Conservation (phyloP, 164 flowering plant species). For the Vitis rotundifolia region DNA sequence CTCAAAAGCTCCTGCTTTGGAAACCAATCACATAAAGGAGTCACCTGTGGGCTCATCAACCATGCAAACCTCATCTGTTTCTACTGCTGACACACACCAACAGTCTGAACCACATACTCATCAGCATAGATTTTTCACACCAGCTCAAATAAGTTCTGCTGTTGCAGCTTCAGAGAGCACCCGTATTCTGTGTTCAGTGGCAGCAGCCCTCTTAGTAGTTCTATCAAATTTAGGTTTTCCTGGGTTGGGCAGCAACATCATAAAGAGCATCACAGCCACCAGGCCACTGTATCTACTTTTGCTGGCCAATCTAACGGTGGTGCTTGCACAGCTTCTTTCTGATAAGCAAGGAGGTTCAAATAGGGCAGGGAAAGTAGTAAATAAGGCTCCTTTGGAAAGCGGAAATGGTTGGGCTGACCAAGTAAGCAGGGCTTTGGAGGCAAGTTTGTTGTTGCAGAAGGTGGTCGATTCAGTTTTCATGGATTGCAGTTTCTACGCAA, state of each 20-base stretch:
- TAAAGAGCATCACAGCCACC: constrained; percentile 35
- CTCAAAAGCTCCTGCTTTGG: constrained; percentile 18
- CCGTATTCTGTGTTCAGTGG: constrained; percentile 45
- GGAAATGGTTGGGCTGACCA: constrained; percentile 40
- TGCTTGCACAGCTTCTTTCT: constrained; percentile 41
- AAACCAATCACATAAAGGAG: constrained; percentile 7
- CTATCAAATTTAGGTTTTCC: constrained; percentile 46
- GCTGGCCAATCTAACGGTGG: constrained; percentile 54
- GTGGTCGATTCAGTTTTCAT: constrained; percentile 47
- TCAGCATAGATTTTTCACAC: constrained; percentile 20
- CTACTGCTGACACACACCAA: constrained; percentile 15
- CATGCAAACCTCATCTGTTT: constrained; percentile 19
- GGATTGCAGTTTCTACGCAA: constrained; percentile 71
- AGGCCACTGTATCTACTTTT: constrained; percentile 61
- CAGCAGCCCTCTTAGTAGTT: constrained; percentile 54
- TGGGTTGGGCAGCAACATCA: constrained; percentile 28
- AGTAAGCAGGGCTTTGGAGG: constrained; percentile 52
- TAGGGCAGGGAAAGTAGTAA: constrained; percentile 11
- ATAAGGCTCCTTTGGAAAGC: constrained; percentile 16
- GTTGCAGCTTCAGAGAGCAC: constrained; percentile 45
- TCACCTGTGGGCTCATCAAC: constrained; percentile 19
- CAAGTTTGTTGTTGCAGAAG: constrained; percentile 49
- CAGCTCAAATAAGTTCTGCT: constrained; percentile 43
- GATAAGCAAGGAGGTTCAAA: constrained; percentile 16
- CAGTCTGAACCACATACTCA: constrained; percentile 8